Base-by-base conservation (phyloP, 2,329 filamentous ascomycete genomes). In the Drechslerella dactyloides region DNA sequence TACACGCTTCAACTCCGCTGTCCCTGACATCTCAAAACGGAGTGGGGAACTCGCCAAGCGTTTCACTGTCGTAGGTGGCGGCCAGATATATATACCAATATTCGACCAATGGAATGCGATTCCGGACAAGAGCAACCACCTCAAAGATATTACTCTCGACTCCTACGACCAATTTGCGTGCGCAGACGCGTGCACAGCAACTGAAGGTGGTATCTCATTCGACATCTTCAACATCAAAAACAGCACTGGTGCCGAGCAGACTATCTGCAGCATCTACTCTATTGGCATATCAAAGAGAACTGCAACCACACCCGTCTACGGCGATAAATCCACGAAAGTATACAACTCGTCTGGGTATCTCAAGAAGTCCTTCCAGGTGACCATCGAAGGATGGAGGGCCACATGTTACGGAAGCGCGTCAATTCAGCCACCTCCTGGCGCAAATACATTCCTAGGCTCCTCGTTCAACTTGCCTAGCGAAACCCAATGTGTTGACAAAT, bases 161-260 rank as follows among this genome's bases (percentile, higher is more conserved):
- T 51, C 46, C 15, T 23, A 33, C 27, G 27, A 33, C 17, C 46
- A 17, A 4, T 42, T 42, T 17, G 37, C 37, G 5, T 65, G 61
- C 46, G 61, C 61, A 1, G 30, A 53, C 27, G 52, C 57, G 27
- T 65, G 61, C 40, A 42, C 57, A n/a, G 46, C 42, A n/a, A 58
- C 57, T 44, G 40, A 46, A 5, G 21, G 54, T 5, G 58, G 61
- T 17, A 53, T 58, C 15, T 65, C 58, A 53, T 65, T 65, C 44
- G 57, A 65, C 24, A 44, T 65, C 21, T 65, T 56, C 53, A 35
- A 65, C 48, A 53, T 17, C n/a, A 17, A 17, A 15, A 65, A 17
- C 40, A 21, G 17, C 46, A 56, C 23, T 42, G n/a, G n/a, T n/a
- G n/a, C n/a, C n/a, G 50, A n/a, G 37, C 37, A n/a, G 60, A 52